Evolutionary conservation across 1,139 yeast species (phyloP).

Genomic region (Arxiozyma slooffiae): DNA sequence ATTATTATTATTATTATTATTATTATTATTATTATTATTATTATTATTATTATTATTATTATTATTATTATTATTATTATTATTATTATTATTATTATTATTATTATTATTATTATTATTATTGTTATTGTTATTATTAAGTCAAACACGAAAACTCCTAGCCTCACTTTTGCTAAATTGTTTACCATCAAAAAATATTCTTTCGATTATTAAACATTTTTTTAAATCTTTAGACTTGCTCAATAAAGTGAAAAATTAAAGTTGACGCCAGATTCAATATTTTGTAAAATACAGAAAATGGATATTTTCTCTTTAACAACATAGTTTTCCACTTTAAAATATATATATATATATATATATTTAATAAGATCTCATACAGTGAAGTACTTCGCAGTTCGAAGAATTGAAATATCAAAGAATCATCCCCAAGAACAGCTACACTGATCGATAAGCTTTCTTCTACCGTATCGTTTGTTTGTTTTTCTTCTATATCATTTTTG

Average conservation of each 20-base stretch:
- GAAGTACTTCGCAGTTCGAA: constrained; percentile 83
- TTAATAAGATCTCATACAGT: constrained; percentile 78
- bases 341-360: too few relatives aligned
- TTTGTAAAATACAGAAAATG: constrained; percentile 60
- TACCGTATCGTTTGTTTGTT: constrained; percentile 6
- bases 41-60: too few relatives aligned
- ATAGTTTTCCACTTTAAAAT: constrained; percentile 57
- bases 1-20: too few relatives aligned
- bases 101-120: too few relatives aligned
- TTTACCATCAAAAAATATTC: constrained; percentile 59
- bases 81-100: too few relatives aligned
- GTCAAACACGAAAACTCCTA: constrained; percentile 74
- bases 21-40: too few relatives aligned
- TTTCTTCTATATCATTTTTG: constrained; percentile 28
- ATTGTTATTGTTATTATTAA: too few relatives aligned
- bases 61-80: too few relatives aligned
- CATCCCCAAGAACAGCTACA: constrained; percentile 40
- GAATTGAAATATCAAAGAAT: constrained; percentile 62
- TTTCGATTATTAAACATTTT: constrained; percentile 54
- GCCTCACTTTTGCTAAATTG: constrained; percentile 83
- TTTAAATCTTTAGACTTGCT: constrained; percentile 56
- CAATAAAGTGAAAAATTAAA: constrained; percentile 53
- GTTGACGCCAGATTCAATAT: constrained; percentile 55
- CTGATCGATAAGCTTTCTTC: constrained; percentile 10
- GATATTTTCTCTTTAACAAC: constrained; percentile 47